These are phyloP conservation scores for Lactarius hatsudake DNA, from an alignment of 768 basidiomycete genomes.

Conservation along the genomic window DNA sequence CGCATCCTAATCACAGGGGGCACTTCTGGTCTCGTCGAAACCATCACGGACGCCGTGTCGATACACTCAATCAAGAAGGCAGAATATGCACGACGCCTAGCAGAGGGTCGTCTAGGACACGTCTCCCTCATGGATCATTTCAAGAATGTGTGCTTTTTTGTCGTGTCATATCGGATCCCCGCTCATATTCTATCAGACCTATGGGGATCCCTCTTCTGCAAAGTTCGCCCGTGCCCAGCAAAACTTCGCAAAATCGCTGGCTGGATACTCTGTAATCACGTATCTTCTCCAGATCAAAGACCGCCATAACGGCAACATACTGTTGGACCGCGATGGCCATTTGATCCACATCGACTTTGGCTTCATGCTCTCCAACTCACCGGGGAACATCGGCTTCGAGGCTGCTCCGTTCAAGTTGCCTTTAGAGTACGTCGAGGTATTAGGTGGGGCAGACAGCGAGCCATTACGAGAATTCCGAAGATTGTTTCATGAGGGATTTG, in stretches of 20 bases:
- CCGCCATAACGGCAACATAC: conserved; percentile 97
- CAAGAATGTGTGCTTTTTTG: conserved; percentile 55
- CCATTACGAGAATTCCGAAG: conserved; percentile 81
- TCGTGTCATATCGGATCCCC: background rate
- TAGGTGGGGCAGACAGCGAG: conserved; percentile 78
- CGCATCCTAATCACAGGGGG: conserved; percentile 94
- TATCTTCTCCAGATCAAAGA: conserved; percentile 98
- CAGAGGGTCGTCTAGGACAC: conserved; percentile 77
- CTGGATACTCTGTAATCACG: conserved; percentile 95
- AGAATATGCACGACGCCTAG: conserved; percentile 87
- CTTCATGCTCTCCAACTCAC: conserved; percentile 95
- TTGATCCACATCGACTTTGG: conserved; percentile 98
- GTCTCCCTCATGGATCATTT: conserved; percentile 94
- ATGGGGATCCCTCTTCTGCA: conserved; percentile 83
- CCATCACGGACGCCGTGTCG: conserved; percentile 96
- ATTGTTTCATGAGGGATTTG: conserved; percentile 91
- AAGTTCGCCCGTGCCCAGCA: conserved; percentile 88
- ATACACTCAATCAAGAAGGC: conserved; percentile 99
- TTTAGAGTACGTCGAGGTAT: conserved; percentile 91
- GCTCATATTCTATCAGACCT: conserved; percentile 56
- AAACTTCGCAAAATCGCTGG: conserved; percentile 94
- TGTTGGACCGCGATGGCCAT: conserved; percentile 92
- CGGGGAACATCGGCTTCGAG: conserved; percentile 97
- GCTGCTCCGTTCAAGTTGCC: conserved; percentile 99
- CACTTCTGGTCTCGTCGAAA: conserved; percentile 92